phyloP scores from a whole-genome alignment of 371 early-diverging fungal species.

The Circinella umbellata region DNA sequence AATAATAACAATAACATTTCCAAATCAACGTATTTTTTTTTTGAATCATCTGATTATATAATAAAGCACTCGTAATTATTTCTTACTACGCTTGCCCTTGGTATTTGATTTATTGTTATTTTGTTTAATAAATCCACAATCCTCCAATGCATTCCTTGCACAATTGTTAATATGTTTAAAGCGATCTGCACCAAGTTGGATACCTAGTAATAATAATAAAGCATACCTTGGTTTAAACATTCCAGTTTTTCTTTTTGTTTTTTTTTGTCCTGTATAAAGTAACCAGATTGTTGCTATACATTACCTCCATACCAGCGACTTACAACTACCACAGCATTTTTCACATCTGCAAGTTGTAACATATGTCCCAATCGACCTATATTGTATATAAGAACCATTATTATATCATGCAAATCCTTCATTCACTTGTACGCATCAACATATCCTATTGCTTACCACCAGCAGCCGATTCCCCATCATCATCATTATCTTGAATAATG shows the following conservation, averaged over 20 bases:
- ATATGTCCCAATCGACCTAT: constrained; percentile 74
- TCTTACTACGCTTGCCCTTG: constrained; percentile 16
- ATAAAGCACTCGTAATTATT: background rate
- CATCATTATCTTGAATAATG: constrained; percentile 77
- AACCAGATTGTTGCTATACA: background rate
- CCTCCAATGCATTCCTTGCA: constrained; percentile 73
- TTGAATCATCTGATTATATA: too few species aligned
- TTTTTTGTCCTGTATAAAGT: too few species aligned
- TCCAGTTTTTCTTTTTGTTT: background rate
- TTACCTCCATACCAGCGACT: constrained; percentile 92
- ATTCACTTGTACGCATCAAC: too few species aligned
- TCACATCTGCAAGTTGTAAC: constrained; percentile 74
- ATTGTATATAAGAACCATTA: too few species aligned
- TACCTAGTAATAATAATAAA: constrained; percentile 24
- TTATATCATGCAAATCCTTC: too few species aligned
- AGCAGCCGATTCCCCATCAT: constrained; percentile 86
- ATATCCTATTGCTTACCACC: constrained; percentile 48
- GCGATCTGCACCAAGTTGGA: constrained; percentile 81
- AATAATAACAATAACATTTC: too few species aligned
- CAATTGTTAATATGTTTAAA: constrained; percentile 92
- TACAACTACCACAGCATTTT: constrained; percentile 84
- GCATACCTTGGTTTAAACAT: background rate
- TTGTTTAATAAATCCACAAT: constrained; percentile 63
- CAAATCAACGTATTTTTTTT: too few species aligned
- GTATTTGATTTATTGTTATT: constrained; percentile 5